Base-by-base conservation (phyloP, 441 rosid species). In the Flueggea neowawraea region DNA sequence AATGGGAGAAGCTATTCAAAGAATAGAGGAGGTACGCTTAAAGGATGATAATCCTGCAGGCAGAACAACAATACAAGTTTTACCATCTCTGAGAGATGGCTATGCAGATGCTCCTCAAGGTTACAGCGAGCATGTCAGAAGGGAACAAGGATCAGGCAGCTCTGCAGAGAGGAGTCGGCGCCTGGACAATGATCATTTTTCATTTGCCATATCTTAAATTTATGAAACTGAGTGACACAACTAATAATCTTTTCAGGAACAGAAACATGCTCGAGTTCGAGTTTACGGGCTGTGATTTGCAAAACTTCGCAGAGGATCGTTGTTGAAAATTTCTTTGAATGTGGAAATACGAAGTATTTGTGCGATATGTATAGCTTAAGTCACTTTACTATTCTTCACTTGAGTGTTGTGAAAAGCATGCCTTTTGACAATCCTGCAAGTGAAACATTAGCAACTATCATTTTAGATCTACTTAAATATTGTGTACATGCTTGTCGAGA, bases 1-100 rank as follows among this genome's bases (percentile, higher is more conserved):
- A 54, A 69, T 82, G 75, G 68, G 31, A 33, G 90, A 88, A 62
- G 94, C 82, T 6, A 36, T 78, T 32, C 62, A 64, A 62, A 71
- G 74, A 63, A 78, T 87, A 62, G 68, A 71, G 32, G 76, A 66
- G 44, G 53, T 82, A 64, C 62, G 57, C 16, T 9, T 74, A 12
- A 73, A 74, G 39, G 73, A 22, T 31, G 55, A 4, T 32, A 1
- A 15, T 33, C 13, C 2, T 2, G 68, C 31, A 47, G 32, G 33
- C 2, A 14, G 4, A 11, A 73, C 58, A 49, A 31, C 66, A 57
- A 57, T 62, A 10, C 41, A 62, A 16, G 31, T 52, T 0, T 44
- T 14, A 6, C 71, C 71, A 16, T 71, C 78, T 31, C 65, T 47
- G 48, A n/a, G 54, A 61, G 75, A 74, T 31, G 78, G 71, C 14